phyloP scores from a whole-genome alignment of 306 rosid species.

The Aeschynomene evenia region DNA sequence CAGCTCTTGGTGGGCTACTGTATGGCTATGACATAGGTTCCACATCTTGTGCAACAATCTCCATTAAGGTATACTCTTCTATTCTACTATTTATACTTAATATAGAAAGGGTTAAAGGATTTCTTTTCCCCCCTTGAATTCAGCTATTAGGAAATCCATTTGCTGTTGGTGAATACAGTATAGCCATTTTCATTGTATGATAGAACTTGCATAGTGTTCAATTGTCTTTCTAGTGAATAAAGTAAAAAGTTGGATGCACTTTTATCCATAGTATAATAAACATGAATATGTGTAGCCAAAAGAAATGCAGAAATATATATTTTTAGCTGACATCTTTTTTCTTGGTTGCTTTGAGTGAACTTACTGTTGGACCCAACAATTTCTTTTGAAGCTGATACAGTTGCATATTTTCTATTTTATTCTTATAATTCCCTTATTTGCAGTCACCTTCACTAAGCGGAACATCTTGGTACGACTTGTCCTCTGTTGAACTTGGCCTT shows the following conservation, averaged over 20 bases:
- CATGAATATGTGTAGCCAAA: background rate
- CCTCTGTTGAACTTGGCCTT: constrained; percentile 81
- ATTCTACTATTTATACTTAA: background rate
- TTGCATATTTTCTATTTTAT: constrained; percentile 8
- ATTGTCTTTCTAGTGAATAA: background rate
- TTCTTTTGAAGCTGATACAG: constrained; percentile 14
- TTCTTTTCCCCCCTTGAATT: constrained; percentile 1
- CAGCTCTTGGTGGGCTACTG: constrained; percentile 88
- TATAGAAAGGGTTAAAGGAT: background rate
- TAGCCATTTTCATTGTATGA: background rate
- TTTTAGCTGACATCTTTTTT: background rate
- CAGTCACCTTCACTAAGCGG: constrained; percentile 88
- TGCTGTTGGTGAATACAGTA: background rate
- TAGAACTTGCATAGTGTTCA: background rate
- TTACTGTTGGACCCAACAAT: background rate
- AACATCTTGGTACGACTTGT: constrained; percentile 76
- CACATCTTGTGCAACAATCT: constrained; percentile 81
- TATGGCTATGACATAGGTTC: constrained; percentile 97
- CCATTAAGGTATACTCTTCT: constrained; percentile 57
- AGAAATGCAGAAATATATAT: background rate
- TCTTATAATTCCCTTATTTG: constrained; percentile 31
- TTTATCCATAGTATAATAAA: background rate
- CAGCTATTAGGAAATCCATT: background rate
- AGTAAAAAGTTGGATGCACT: background rate
- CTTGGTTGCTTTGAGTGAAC: constrained; percentile 3